phyloP scores from a whole-genome alignment of 2,329 filamentous ascomycete species.

The Arachnopeziza araneosa region DNA sequence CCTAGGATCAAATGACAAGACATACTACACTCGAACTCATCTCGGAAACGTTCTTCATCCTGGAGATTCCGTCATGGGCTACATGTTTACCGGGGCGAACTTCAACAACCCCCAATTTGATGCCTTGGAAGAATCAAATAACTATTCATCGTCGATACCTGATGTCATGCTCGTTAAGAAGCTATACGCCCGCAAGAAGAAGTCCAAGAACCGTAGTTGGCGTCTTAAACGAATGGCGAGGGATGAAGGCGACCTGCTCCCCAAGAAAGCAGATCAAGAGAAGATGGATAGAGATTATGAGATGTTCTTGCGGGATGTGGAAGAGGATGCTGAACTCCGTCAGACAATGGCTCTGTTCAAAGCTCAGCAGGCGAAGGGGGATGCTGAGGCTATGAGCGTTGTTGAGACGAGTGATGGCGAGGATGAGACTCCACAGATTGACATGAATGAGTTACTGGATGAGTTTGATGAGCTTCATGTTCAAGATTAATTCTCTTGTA shows the following conservation, averaged over 20 bases:
- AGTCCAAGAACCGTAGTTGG: constrained; percentile 82
- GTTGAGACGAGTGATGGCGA: constrained; percentile 56
- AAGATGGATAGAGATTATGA: constrained; percentile 92
- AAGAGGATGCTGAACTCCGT: constrained; percentile 87
- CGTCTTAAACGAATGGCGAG: constrained; percentile 87
- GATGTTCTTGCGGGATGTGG: constrained; percentile 92
- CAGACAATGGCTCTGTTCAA: constrained; percentile 85
- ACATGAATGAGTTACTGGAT: constrained; percentile 79
- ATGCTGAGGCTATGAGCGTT: constrained; percentile 62
- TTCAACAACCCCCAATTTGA: constrained; percentile 89
- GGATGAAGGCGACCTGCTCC: constrained; percentile 82
- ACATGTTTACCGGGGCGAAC: constrained; percentile 80
- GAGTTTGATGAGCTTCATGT: constrained; percentile 88
- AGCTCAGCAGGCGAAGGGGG: constrained; percentile 42
- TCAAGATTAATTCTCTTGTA: constrained; percentile 15
- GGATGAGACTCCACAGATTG: constrained; percentile 63
- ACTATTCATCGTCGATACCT: constrained; percentile 73
- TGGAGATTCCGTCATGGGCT: constrained; percentile 93
- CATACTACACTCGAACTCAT: constrained; percentile 87
- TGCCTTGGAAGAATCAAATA: constrained; percentile 70
- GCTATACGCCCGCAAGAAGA: constrained; percentile 81
- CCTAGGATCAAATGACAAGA: constrained; percentile 77
- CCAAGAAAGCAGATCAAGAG: constrained; percentile 82
- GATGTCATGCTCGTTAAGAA: constrained; percentile 98
- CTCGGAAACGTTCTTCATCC: constrained; percentile 78